Evolutionary conservation across 2,329 filamentous ascomycete species (phyloP), one percentile per base, ranked within the genome.

Genomic region (Fusarium nygamai): DNA sequence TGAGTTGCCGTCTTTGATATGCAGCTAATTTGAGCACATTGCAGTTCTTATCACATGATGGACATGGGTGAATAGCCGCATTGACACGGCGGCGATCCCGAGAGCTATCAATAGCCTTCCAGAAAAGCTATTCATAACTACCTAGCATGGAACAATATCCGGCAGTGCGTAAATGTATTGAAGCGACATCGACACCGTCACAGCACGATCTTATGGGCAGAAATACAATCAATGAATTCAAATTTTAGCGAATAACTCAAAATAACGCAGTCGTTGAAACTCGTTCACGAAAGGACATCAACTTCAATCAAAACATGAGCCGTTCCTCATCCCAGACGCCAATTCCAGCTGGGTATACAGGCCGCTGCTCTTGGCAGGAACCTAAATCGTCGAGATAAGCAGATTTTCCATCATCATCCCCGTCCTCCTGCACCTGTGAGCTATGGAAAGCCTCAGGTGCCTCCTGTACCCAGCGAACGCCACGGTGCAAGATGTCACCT

Each of bases 321-420:
- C 71, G 69, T 80, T 78, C 65, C 73, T 79, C 73, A 58, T 78
- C 67, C 79, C 78, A 73, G 74, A 80, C 80, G 80, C 79, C 80
- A 72, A 77, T 76, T 76, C 73, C 74, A 76, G 67, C 71, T 73
- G 71, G 73, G 73, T 73, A 78, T 78, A 77, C 75, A 77, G 72
- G 71, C 71, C 78, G 63, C 60, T 77, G 78, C 77, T 71, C 59
- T 72, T 62, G 67, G 71, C 65, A 77, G 61, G 58, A 69, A 72
- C 76, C 63, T 75, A 74, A 76, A 67, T 78, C 75, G 66, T 75
- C 61, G 69, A 70, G 43, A 72, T 67, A 70, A 63, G 62, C 61
- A 63, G 47, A 57, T 75, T 64, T 71, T 65, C 69, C 64, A 65
- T 64, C 64, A 67, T 34, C 38, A 56, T 29, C 43, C 22, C 57